A percentile compares a stretch with the other conserved stretches of the same genome.
Conservation (phyloP, 1,284 basidiomycete genomes). For the Sanghuangporus baumii region DNA sequence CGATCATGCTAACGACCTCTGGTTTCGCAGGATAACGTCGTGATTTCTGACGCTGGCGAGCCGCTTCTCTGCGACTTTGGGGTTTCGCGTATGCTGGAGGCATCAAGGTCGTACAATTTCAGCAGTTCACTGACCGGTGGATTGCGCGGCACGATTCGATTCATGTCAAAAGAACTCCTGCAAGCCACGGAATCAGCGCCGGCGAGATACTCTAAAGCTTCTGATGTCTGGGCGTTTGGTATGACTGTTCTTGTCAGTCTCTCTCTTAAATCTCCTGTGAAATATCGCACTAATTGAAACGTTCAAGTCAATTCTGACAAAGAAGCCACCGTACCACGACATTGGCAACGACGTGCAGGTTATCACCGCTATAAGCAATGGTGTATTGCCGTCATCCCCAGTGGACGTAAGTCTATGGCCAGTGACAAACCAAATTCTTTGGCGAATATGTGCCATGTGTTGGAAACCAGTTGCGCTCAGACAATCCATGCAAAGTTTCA, state of each 20-base stretch:
- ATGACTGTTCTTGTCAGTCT: not conserved
- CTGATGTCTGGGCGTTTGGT: constrained; percentile 6
- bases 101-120: not conserved
- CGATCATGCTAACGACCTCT: too few relatives aligned
- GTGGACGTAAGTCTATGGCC: too few relatives aligned
- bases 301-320: not conserved
- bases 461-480: too few relatives aligned
- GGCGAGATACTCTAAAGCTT: not conserved
- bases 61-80: constrained; percentile 6
- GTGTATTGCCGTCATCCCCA: too few relatives aligned
- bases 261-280: not conserved
- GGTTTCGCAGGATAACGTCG: not conserved
- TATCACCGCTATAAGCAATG: not conserved
- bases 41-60: constrained; percentile 3
- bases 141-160: not conserved
- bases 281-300: not conserved
- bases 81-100: constrained; percentile 1
- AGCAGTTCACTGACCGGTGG: not conserved
- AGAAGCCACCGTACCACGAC: not conserved
- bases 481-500: too few relatives aligned
- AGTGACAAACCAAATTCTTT: too few relatives aligned
- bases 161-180: not conserved
- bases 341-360: not conserved
- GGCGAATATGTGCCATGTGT: too few relatives aligned
- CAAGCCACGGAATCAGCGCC: not conserved